Evolutionary conservation across 164 flowering plant species (phyloP).

Genomic region (Dillenia suffruticosa): DNA sequence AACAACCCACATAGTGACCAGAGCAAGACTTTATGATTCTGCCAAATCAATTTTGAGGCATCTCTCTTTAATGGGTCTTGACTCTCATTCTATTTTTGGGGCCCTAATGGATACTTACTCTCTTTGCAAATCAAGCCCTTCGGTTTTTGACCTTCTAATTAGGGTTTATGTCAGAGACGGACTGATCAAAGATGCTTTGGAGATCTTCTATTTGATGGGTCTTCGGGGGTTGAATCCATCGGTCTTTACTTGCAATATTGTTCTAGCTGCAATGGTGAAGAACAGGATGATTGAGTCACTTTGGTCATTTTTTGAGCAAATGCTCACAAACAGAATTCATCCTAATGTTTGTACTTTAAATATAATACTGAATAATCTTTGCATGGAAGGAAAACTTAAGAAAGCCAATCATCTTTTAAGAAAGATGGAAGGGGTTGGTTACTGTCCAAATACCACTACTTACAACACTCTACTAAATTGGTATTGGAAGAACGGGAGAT

Average conservation of each 20-base stretch:
- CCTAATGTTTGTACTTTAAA: constrained; percentile 74
- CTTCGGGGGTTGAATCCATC: constrained; percentile 64
- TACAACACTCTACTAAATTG: constrained; percentile 79
- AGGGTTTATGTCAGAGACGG: constrained; percentile 56
- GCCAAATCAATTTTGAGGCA: constrained; percentile 52
- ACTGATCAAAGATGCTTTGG: constrained; percentile 41
- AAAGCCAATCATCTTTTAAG: constrained; percentile 56
- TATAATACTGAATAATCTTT: constrained; percentile 50
- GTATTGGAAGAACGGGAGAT: constrained; percentile 73
- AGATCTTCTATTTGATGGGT: constrained; percentile 48
- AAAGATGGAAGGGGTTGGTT: constrained; percentile 78
- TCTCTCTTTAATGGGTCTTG: constrained; percentile 31
- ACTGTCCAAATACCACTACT: constrained; percentile 52
- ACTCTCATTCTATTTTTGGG: constrained; percentile 37
- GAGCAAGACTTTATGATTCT: constrained; percentile 62
- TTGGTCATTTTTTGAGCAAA: constrained; percentile 69
- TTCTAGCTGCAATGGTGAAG: constrained; percentile 48
- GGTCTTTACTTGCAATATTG: constrained; percentile 54
- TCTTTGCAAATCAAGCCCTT: constrained; percentile 71
- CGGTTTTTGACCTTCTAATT: constrained; percentile 74
- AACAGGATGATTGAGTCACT: constrained; percentile 21
- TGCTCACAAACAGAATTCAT: constrained; percentile 46
- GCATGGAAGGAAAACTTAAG: constrained; percentile 61
- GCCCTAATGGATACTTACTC: constrained; percentile 71
- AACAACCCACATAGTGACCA: constrained; percentile 66